Conservation (phyloP, 2,329 filamentous ascomycete species). For the Monosporascus cannonballus region DNA sequence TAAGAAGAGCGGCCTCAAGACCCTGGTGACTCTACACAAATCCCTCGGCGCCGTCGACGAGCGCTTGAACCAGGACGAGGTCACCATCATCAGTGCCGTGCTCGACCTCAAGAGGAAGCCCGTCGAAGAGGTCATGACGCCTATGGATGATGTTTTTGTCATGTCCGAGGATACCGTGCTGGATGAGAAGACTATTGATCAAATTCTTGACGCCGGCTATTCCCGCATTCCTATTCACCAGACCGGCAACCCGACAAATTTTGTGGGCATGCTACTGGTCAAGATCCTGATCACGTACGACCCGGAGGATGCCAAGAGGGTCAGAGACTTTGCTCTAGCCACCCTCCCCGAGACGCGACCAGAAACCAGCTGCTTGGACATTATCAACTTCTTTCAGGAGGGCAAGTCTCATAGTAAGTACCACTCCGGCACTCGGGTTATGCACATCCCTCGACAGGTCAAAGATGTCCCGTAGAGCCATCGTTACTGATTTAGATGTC, state of each 20-base stretch:
- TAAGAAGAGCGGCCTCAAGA: conserved; percentile 97
- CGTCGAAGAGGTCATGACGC: conserved; percentile 95
- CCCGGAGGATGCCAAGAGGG: conserved; percentile 81
- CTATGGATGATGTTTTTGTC: conserved; percentile 94
- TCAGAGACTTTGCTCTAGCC: conserved; percentile 85
- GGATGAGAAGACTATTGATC: conserved; percentile 91
- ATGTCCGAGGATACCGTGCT: conserved; percentile 93
- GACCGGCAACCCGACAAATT: conserved; percentile 76
- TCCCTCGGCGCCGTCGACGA: conserved; percentile 82
- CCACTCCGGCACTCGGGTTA: too few species aligned
- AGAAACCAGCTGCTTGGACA: conserved; percentile 94
- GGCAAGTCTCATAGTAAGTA: conserved; percentile 77
- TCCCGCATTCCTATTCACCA: conserved; percentile 93
- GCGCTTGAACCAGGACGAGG: conserved; percentile 91
- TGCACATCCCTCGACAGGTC: background rate
- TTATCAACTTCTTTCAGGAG: conserved; percentile 99
- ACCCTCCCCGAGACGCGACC: conserved; percentile 92
- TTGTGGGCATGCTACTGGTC: conserved; percentile 95
- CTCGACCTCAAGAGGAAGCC: conserved; percentile 94
- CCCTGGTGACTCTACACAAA: conserved; percentile 89
- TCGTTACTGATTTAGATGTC: background rate
- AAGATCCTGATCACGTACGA: conserved; percentile 99
- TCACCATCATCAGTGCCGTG: conserved; percentile 97
- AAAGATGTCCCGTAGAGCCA: background rate
- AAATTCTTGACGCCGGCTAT: conserved; percentile 87